A percentile compares a stretch with the other conserved stretches of the same genome.
These are phyloP conservation scores for Spergularia bocconei DNA, from an alignment of 148 eudicot genomes.

Conservation along the genomic window DNA sequence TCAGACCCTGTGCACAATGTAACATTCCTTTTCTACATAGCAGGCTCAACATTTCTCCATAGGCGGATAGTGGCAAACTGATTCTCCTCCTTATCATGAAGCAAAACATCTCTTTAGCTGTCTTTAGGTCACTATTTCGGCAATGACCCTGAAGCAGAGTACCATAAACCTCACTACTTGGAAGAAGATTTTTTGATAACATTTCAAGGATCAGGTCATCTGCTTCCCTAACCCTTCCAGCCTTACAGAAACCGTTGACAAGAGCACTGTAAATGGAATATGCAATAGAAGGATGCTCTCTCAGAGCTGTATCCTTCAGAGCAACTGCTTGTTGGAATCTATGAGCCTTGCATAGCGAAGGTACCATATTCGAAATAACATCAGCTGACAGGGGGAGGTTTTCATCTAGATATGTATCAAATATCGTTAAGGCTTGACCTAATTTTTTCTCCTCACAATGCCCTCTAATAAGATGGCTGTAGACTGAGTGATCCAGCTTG, in stretches of 20 bases:
- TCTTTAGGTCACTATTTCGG: conserved; percentile 30
- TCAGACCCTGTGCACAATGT: conserved; percentile 39
- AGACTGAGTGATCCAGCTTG: conserved; percentile 34
- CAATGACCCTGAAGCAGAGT: conserved; percentile 48
- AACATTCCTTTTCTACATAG: conserved; percentile 36
- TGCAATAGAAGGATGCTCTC: conserved; percentile 28
- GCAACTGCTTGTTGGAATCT: conserved; percentile 40
- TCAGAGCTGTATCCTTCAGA: conserved; percentile 36
- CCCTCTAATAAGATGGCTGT: conserved; percentile 49
- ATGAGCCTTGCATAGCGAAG: conserved; percentile 36
- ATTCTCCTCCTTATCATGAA: conserved; percentile 47
- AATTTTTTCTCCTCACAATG: conserved; percentile 46
- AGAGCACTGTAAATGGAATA: conserved; percentile 32
- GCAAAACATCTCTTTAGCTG: conserved; percentile 43
- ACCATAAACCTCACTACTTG: conserved; percentile 38
- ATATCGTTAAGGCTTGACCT: conserved; percentile 39
- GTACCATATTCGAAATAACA: conserved; percentile 32
- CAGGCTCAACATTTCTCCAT: conserved; percentile 37
- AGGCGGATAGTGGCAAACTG: conserved; percentile 44
- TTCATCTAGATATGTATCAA: conserved; percentile 35
- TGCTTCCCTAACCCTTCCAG: conserved; percentile 42
- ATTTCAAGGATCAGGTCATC: conserved; percentile 33
- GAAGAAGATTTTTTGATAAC: conserved; percentile 25
- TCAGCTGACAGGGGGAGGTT: conserved; percentile 34
- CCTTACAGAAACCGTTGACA: conserved; percentile 36